These are phyloP conservation scores for Metschnikowia lachancei DNA, from an alignment of 805 yeast species.

Conservation along the genomic window DNA sequence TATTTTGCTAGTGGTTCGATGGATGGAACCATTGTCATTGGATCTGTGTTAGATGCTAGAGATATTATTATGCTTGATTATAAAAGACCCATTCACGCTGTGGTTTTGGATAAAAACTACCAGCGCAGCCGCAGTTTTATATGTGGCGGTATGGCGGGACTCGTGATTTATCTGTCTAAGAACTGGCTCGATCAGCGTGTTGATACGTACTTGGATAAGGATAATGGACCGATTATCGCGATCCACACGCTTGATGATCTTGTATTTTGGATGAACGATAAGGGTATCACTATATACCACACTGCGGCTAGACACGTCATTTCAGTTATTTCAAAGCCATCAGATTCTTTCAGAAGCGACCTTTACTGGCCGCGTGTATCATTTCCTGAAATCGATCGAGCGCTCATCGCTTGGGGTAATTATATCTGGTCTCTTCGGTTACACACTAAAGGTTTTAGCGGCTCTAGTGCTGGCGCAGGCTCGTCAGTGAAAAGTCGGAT, in stretches of 20 bases:
- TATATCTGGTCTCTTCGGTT: slow-evolving; percentile 69
- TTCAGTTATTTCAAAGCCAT: slow-evolving; percentile 54
- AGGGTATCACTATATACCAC: slow-evolving; percentile 71
- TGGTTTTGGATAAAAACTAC: slow-evolving; percentile 74
- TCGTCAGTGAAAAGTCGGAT: slow-evolving; percentile 33
- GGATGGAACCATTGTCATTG: slow-evolving; percentile 89
- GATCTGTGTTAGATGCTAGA: slow-evolving; percentile 57
- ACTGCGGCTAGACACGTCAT: slow-evolving; percentile 49
- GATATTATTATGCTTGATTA: slow-evolving; percentile 77
- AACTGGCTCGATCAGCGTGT: slow-evolving; percentile 86
- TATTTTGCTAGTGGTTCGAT: slow-evolving; percentile 85
- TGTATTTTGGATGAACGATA: slow-evolving; percentile 79
- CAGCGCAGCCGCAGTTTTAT: slow-evolving; percentile 59
- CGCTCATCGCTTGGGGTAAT: slow-evolving; percentile 80
- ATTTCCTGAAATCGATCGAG: slow-evolving; percentile 59
- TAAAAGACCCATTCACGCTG: slow-evolving; percentile 84
- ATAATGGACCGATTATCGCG: slow-evolving; percentile 68
- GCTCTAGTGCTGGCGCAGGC: slow-evolving; percentile 14
- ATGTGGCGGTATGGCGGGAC: slow-evolving; percentile 89
- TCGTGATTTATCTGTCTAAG: slow-evolving; percentile 66
- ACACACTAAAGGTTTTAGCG: slow-evolving; percentile 6
- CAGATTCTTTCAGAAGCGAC: slow-evolving; percentile 62
- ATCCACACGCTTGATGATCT: slow-evolving; percentile 62
- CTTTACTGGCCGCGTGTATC: slow-evolving; percentile 79
- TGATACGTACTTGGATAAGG: slow-evolving; percentile 61